Conservation (phyloP, 345 rosid species). For the Citrus unshiu region DNA sequence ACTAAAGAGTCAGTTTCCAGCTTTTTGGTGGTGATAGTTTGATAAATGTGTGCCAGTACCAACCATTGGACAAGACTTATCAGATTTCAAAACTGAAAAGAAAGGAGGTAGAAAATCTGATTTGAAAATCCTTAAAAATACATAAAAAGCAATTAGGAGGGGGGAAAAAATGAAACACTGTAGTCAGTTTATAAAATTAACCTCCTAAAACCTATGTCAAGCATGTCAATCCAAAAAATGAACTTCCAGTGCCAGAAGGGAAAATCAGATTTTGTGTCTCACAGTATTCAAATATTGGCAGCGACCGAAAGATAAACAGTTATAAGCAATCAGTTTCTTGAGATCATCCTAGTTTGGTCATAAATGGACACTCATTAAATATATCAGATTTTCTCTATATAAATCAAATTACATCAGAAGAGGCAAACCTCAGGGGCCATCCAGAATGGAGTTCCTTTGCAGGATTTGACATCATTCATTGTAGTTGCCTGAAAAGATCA, state of each 20-base stretch:
- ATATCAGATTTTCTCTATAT: background rate
- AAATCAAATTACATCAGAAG: slow-evolving; percentile 10
- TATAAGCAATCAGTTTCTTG: background rate
- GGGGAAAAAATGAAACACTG: background rate
- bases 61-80: background rate
- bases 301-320: background rate
- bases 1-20: background rate
- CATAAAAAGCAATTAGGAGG: background rate
- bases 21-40: background rate
- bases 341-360: background rate
- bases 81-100: background rate
- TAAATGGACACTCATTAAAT: background rate
- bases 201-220: background rate
- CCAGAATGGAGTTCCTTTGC: slow-evolving; percentile 89
- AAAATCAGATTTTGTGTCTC: background rate
- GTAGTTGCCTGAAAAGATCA: slow-evolving; percentile 59
- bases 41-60: background rate
- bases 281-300: background rate
- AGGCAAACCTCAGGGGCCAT: slow-evolving; percentile 96
- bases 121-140: no score
- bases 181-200: no score
- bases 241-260: background rate
- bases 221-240: background rate
- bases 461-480: slow-evolving; percentile 69
- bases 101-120: background rate